A percentile compares a stretch with the other conserved stretches of the same genome.
phyloP scores from a whole-genome alignment of 1,284 basidiomycete species.

The Moesziomyces sp. region DNA sequence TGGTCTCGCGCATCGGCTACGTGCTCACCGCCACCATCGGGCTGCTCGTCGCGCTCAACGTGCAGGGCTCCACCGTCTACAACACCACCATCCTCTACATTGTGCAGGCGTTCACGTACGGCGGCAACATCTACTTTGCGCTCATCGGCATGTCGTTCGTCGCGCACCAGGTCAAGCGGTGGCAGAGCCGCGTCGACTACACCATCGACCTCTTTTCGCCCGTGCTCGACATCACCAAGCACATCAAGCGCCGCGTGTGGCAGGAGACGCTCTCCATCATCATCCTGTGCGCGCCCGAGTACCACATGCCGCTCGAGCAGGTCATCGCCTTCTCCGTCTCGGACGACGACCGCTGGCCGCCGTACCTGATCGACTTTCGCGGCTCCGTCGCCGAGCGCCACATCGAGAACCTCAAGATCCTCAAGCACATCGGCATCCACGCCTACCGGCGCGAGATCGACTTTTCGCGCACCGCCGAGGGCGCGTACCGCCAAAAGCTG shows the following conservation, averaged over 20 bases:
- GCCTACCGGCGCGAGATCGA: constrained; percentile 39
- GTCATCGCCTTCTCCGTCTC: constrained; percentile 75
- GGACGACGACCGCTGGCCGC: constrained; percentile 75
- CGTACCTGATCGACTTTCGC: constrained; percentile 78
- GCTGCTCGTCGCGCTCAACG: constrained; percentile 69
- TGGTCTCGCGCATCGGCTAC: constrained; percentile 78
- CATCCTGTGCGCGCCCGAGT: constrained; percentile 74
- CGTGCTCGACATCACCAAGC: constrained; percentile 76
- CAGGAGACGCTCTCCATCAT: constrained; percentile 80
- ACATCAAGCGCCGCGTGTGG: constrained; percentile 81
- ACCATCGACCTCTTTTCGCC: constrained; percentile 85
- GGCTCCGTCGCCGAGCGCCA: constrained; percentile 79
- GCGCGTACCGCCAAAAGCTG: constrained; percentile 30
- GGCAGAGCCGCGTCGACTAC: constrained; percentile 78
- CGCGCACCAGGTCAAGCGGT: constrained; percentile 69
- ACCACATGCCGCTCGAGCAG: constrained; percentile 75
- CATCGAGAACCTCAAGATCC: constrained; percentile 82
- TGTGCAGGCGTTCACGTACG: constrained; percentile 44
- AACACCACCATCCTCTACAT: constrained; percentile 60
- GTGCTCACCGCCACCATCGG: constrained; percentile 76
- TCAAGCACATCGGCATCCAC: constrained; percentile 53
- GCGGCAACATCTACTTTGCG: constrained; percentile 61
- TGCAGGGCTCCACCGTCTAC: constrained; percentile 56
- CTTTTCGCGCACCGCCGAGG: constrained; percentile 24
- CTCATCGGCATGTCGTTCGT: constrained; percentile 44